These are phyloP conservation scores for Rachicladosporium sp. DNA, from an alignment of 2,329 filamentous ascomycete species.

Conservation along the genomic window DNA sequence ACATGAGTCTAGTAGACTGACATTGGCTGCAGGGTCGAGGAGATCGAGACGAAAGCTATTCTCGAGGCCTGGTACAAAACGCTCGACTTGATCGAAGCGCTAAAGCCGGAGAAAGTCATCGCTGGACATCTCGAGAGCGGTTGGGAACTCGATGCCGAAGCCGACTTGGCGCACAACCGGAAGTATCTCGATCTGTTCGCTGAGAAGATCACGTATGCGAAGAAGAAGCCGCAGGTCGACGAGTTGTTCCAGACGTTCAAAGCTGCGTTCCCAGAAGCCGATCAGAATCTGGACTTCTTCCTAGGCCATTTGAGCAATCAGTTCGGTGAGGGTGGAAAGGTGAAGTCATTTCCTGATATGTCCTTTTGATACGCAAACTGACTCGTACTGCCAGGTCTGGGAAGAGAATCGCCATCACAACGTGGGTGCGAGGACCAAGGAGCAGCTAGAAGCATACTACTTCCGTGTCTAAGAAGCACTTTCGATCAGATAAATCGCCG, in stretches of 20 bases:
- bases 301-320: slow-evolving; percentile 23
- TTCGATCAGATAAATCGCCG: no score
- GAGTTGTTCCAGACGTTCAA: slow-evolving; percentile 22
- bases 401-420: no score
- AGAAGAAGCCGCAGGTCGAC: slow-evolving; percentile 15
- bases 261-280: slow-evolving; percentile 18
- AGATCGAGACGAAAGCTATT: no score
- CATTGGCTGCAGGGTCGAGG: no score
- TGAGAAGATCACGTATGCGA: slow-evolving; percentile 19
- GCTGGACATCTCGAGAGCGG: slow-evolving; percentile 19
- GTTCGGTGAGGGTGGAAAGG: slow-evolving; percentile 20
- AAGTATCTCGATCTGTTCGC: slow-evolving; percentile 21
- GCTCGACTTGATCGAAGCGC: slow-evolving; percentile 13
- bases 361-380: no score
- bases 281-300: slow-evolving; percentile 25
- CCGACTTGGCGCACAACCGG: slow-evolving; percentile 20
- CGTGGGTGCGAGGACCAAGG: no score
- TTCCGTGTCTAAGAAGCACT: no score
- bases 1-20: no score
- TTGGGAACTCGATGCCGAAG: slow-evolving; percentile 17
- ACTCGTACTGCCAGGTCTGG: no score
- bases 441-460: no score
- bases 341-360: neutral
- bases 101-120: slow-evolving; percentile 20
- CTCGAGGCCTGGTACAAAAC: no score